These are phyloP conservation scores for Xylaria sp. DNA, from an alignment of 2,329 filamentous ascomycete genomes.

Conservation along the genomic window DNA sequence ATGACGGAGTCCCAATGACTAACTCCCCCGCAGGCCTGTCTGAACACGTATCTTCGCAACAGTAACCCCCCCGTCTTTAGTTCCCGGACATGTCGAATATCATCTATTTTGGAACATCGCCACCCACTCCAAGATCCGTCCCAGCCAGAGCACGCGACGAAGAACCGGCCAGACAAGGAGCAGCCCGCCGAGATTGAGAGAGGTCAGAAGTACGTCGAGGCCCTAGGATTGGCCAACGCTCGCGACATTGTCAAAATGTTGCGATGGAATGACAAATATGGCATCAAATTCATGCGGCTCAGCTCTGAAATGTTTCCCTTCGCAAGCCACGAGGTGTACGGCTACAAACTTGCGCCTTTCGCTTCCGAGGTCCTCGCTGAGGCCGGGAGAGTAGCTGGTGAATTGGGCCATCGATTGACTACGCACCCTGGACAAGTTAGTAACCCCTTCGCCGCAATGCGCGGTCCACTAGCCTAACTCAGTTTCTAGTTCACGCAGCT, in stretches of 20 bases:
- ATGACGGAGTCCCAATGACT: conserved; percentile 20
- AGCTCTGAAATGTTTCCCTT: conserved; percentile 98
- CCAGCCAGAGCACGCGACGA: conserved; percentile 81
- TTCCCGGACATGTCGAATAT: conserved; percentile 89
- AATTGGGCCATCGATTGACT: conserved; percentile 85
- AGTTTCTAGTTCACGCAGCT: conserved; percentile 80
- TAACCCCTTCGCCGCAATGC: not conserved
- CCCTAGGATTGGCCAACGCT: conserved; percentile 82
- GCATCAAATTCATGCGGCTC: conserved; percentile 90
- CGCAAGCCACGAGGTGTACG: conserved; percentile 86
- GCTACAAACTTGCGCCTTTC: conserved; percentile 86
- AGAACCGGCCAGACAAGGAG: conserved; percentile 83
- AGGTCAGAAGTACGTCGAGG: conserved; percentile 79
- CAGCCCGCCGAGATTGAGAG: conserved; percentile 72
- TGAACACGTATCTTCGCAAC: conserved; percentile 89
- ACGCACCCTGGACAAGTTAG: conserved; percentile 83
- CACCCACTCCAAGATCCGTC: conserved; percentile 80
- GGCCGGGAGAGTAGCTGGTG: conserved; percentile 78
- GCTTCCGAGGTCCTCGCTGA: conserved; percentile 80
- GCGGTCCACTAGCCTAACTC: conserved; percentile 19
- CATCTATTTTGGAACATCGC: conserved; percentile 88
- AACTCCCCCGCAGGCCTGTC: conserved; percentile 69
- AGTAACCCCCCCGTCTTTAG: conserved; percentile 87
- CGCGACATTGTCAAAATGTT: conserved; percentile 86
- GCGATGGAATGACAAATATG: conserved; percentile 90